Conservation (phyloP, 1,139 yeast species). For the Pneumocystis wakefieldiae region DNA sequence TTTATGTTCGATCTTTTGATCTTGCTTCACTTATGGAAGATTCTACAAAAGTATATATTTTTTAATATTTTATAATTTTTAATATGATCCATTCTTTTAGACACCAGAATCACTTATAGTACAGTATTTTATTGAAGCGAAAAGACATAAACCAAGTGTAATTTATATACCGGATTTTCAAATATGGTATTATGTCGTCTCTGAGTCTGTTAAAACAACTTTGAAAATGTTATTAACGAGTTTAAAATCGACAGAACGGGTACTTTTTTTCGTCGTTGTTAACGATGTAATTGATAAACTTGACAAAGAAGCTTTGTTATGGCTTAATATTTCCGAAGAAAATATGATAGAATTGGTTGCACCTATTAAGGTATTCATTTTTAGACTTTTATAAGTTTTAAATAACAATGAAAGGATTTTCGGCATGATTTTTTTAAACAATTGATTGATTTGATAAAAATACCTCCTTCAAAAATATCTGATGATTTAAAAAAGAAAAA, state of each 20-base stretch:
- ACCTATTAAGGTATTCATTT: conserved; percentile 20
- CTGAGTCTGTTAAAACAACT: conserved; percentile 57
- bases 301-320: conserved; percentile 26
- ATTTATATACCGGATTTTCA: conserved; percentile 73
- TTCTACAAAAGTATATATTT: conserved; percentile 35
- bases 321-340: conserved; percentile 41
- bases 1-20: conserved; percentile 75
- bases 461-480: conserved; percentile 47
- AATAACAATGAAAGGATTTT: conserved; percentile 21
- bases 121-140: conserved; percentile 75
- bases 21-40: conserved; percentile 67
- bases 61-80: conserved; percentile 1
- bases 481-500: conserved; percentile 26
- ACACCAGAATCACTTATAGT: conserved; percentile 76
- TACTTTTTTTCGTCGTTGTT: conserved; percentile 64
- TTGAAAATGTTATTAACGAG: conserved; percentile 54
- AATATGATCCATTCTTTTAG: neutral
- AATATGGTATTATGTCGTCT: conserved; percentile 55
- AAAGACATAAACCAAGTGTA: conserved; percentile 80
- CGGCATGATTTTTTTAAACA: conserved; percentile 43
- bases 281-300: conserved; percentile 33
- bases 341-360: conserved; percentile 37
- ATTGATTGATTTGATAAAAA: conserved; percentile 39
- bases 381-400: neutral
- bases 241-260: conserved; percentile 54